Conservation (phyloP, 441 rosid genomes). For the Brassica balearica region DNA sequence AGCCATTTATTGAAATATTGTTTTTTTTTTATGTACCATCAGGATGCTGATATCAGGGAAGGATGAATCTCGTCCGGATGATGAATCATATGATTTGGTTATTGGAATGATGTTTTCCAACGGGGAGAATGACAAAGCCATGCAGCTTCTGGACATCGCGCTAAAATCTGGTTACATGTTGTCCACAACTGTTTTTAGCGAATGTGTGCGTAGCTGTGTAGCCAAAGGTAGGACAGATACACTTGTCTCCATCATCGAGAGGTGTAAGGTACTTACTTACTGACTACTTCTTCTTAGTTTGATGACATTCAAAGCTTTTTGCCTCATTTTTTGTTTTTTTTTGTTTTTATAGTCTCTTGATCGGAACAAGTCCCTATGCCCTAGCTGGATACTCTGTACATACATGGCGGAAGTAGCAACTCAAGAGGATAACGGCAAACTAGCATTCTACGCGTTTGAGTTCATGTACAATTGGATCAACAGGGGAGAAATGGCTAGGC, state of each 20-base stretch:
- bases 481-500: slow-evolving; percentile 69
- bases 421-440: slow-evolving; percentile 74
- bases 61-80: slow-evolving; percentile 84
- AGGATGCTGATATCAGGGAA: slow-evolving; percentile 86
- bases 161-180: slow-evolving; percentile 64
- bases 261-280: slow-evolving; percentile 72
- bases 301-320: slow-evolving; percentile 18
- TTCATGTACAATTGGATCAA: slow-evolving; percentile 88
- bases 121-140: slow-evolving; percentile 65
- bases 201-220: slow-evolving; percentile 57
- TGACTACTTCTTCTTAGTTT: slow-evolving; percentile 16
- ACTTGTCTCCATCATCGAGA: slow-evolving; percentile 77
- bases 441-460: slow-evolving; percentile 81
- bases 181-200: slow-evolving; percentile 41
- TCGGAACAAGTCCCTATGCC: slow-evolving; percentile 85
- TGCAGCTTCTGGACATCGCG: slow-evolving; percentile 64
- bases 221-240: slow-evolving; percentile 63
- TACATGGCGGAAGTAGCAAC: slow-evolving; percentile 73
- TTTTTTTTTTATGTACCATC: slow-evolving; percentile 27
- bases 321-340: neutral
- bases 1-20: neutral
- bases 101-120: slow-evolving; percentile 59
- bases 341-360: slow-evolving; percentile 64
- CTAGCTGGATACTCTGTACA: slow-evolving; percentile 75
- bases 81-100: slow-evolving; percentile 79